A percentile compares a stretch with the other conserved stretches of the same genome.
Conservation (phyloP, 257 asterid genomes). For the Galeopsis tetrahit region DNA sequence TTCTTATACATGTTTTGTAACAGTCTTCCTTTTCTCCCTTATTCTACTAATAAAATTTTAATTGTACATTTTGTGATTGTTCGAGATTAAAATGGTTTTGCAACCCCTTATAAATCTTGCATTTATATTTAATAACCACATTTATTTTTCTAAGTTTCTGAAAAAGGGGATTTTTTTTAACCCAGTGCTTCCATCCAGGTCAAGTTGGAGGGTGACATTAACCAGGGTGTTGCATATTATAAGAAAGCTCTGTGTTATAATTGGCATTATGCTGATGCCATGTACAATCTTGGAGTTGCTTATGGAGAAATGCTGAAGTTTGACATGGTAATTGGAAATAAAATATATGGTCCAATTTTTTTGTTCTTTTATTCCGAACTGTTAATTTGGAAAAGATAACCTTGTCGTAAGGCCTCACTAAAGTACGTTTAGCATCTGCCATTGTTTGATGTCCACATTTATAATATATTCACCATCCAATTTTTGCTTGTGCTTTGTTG, state of each 20-base stretch:
- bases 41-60: not conserved
- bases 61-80: slow-evolving; percentile 19
- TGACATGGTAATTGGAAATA: slow-evolving; percentile 80
- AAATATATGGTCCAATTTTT: slow-evolving; percentile 4
- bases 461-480: not conserved
- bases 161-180: slow-evolving; percentile 17
- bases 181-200: slow-evolving; percentile 58
- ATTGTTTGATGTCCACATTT: slow-evolving; percentile 3
- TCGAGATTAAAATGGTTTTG: slow-evolving; percentile 21
- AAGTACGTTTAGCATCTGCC: slow-evolving; percentile 13
- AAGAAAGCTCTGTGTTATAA: slow-evolving; percentile 92
- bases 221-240: slow-evolving; percentile 90
- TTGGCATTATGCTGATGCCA: slow-evolving; percentile 99
- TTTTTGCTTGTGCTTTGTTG: slow-evolving; percentile 20
- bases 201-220: slow-evolving; percentile 94
- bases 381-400: slow-evolving; percentile 29
- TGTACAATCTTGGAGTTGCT: slow-evolving; percentile 99
- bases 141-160: not conserved
- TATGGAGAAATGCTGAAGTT: slow-evolving; percentile 99
- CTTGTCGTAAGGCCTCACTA: slow-evolving; percentile 13
- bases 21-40: slow-evolving; percentile 23
- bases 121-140: slow-evolving; percentile 11
- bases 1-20: slow-evolving; percentile 3
- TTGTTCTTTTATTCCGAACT: slow-evolving; percentile 21
- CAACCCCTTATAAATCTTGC: slow-evolving; percentile 23